A percentile compares a stretch with the other conserved stretches of the same genome.
Evolutionary conservation across 257 asterid genomes (phyloP).

Genomic region (Solanum pimpinellifolium): DNA sequence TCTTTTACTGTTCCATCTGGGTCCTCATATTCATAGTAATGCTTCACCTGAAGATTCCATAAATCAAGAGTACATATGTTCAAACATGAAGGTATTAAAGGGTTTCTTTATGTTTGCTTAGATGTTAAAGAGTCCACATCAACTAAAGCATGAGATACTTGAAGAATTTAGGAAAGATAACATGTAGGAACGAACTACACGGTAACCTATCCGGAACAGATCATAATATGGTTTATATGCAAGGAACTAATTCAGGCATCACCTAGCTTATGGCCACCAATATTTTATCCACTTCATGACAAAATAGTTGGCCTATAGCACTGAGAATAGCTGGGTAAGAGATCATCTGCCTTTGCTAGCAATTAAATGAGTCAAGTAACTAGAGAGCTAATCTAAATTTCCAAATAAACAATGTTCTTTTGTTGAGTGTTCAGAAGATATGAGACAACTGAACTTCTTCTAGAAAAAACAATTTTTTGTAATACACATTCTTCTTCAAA

Average conservation of each 20-base stretch:
- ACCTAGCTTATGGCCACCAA: not conserved
- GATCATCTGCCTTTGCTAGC: not conserved
- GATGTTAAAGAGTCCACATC: not conserved
- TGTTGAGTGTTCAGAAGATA: not conserved
- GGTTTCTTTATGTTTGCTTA: not conserved
- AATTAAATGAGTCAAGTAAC: not conserved
- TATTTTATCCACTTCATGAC: not conserved
- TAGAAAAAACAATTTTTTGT: not conserved
- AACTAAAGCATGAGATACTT: not conserved
- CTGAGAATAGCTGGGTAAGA: not conserved
- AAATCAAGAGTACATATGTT: not conserved
- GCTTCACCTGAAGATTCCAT: slow-evolving; percentile 47
- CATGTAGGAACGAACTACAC: not conserved
- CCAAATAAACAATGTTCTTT: not conserved
- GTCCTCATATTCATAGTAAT: slow-evolving; percentile 80
- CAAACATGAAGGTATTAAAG: not conserved
- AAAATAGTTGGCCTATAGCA: not conserved
- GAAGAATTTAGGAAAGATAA: not conserved
- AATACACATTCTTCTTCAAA: not conserved
- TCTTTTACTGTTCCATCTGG: slow-evolving; percentile 83
- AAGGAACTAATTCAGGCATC: not conserved
- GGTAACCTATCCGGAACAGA: not conserved
- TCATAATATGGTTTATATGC: not conserved
- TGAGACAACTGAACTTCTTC: not conserved
- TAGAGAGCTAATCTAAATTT: not conserved